Evolutionary conservation across 257 asterid genomes (phyloP).

Genomic region (Plantago elongata): DNA sequence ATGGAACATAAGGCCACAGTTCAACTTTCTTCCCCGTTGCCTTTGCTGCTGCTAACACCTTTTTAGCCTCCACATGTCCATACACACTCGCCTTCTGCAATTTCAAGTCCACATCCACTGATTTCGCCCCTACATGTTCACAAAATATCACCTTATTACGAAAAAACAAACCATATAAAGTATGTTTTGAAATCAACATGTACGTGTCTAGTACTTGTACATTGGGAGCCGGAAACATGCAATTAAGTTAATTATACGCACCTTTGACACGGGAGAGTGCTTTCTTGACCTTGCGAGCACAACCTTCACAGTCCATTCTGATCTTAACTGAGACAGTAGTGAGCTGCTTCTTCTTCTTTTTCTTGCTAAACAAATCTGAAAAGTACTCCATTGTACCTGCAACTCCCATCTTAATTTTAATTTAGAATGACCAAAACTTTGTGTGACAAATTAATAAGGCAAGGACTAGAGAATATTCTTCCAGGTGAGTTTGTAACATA

Average conservation of each 20-base stretch:
- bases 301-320: conserved; percentile 94
- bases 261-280: conserved; percentile 76
- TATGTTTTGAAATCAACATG: no score
- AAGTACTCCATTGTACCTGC: conserved; percentile 74
- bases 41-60: conserved; percentile 66
- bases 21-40: conserved; percentile 66
- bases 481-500: no score
- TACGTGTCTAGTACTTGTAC: no score
- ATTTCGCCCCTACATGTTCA: conserved; percentile 57
- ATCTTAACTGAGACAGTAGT: conserved; percentile 61
- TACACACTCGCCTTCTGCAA: conserved; percentile 85
- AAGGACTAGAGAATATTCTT: no score
- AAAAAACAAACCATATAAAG: no score
- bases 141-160: no score
- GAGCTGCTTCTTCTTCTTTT: conserved; percentile 61
- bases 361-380: conserved; percentile 51
- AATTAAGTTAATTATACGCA: not conserved
- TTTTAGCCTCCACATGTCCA: conserved; percentile 68
- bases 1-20: conserved; percentile 89
- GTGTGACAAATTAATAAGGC: no score
- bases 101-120: conserved; percentile 82
- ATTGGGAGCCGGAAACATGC: not conserved
- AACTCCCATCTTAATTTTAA: conserved; percentile 55
- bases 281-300: conserved; percentile 69
- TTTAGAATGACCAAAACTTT: no score